Evolutionary conservation across 345 rosid species (phyloP).

Genomic region (Brassica rapa): DNA sequence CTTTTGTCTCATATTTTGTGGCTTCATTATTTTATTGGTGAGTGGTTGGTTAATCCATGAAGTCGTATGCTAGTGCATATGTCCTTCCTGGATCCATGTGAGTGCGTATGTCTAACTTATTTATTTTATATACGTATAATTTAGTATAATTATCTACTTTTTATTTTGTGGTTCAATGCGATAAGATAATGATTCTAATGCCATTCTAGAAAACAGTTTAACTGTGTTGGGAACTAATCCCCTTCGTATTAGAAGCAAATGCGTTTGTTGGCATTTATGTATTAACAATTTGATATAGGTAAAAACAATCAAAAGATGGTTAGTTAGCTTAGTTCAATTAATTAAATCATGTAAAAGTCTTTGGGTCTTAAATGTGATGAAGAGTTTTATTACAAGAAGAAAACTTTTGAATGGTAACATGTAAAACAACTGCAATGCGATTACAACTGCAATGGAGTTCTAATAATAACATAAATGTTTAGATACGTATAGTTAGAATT

Average conservation of each 20-base stretch:
- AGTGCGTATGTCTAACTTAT: not conserved
- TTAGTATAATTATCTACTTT: not conserved
- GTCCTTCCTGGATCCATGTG: slow-evolving; percentile 37
- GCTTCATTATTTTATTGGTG: slow-evolving; percentile 20
- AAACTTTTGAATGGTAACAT: too few relatives aligned
- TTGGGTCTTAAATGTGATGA: not conserved
- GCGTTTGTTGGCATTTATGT: not conserved
- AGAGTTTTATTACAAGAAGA: not conserved
- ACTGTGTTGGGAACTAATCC: not conserved
- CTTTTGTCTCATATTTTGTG: slow-evolving; percentile 35
- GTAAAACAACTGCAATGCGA: too few relatives aligned
- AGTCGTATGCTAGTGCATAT: slow-evolving; percentile 28
- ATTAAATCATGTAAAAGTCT: not conserved
- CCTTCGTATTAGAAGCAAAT: not conserved
- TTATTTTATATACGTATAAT: not conserved
- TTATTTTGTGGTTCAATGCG: not conserved
- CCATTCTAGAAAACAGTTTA: not conserved
- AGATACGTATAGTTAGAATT: too few relatives aligned
- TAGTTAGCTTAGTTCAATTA: not conserved
- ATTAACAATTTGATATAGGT: not conserved
- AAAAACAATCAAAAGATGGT: not conserved
- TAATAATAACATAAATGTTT: too few relatives aligned
- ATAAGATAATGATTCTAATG: not conserved
- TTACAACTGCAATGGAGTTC: too few relatives aligned
- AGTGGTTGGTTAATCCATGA: slow-evolving; percentile 21